phyloP scores from a whole-genome alignment of 2,329 filamentous ascomycete species.

The Aspergillus ruber region DNA sequence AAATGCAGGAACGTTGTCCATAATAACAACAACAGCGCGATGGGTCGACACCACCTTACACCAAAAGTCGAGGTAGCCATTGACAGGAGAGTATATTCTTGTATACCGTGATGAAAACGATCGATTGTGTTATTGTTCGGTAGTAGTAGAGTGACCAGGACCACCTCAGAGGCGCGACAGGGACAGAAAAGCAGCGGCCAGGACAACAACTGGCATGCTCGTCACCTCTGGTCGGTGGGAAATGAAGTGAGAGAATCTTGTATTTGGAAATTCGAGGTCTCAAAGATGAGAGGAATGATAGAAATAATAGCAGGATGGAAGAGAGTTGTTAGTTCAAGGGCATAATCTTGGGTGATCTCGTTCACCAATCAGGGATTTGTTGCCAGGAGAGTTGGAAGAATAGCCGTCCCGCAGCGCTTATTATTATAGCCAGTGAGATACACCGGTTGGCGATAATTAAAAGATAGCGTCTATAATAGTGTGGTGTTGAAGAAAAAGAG shows the following conservation, averaged over 20 bases:
- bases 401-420: slow-evolving; percentile 2
- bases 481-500: not conserved
- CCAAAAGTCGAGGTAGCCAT: slow-evolving; percentile 13
- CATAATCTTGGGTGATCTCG: not conserved
- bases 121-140: not conserved
- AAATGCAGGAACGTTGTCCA: slow-evolving; percentile 14
- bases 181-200: slow-evolving; percentile 10
- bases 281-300: not conserved
- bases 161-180: slow-evolving; percentile 17
- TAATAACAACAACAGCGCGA: slow-evolving; percentile 11
- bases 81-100: slow-evolving; percentile 3
- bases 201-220: slow-evolving; percentile 18
- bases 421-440: not conserved
- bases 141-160: slow-evolving; percentile 14
- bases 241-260: not conserved
- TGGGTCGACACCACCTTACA: slow-evolving; percentile 10
- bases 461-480: not conserved
- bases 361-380: not conserved
- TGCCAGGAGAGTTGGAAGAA: not conserved
- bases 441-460: not conserved
- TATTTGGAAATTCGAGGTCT: not conserved
- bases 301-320: not conserved
- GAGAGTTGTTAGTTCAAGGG: not conserved
- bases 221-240: not conserved
- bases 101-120: not conserved